Evolutionary conservation across 805 yeast genomes (phyloP), one percentile per base, ranked within the genome.

Genomic region (Cyberlindnera maritima): DNA sequence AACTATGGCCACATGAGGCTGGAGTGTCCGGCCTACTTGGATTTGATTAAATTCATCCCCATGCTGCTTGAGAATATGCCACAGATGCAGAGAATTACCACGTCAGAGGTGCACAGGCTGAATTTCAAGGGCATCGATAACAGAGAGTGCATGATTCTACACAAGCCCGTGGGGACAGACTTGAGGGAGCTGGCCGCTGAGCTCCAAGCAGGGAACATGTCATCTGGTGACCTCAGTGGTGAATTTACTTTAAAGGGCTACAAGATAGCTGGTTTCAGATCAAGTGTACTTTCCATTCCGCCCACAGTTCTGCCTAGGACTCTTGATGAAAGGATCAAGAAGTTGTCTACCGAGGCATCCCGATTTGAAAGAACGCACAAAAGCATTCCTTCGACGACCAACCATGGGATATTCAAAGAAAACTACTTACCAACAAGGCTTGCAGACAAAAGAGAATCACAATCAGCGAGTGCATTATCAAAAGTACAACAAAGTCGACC

Each of bases 141-240:
- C 19, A 36, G 23, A 12, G 46, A 43, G 46, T 43, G 46, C 37
- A 36, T 43, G 25, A 19, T 19, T 12, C 14, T 43, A 21, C 31
- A 43, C 36, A 43, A 43, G 28, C 23, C 41, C 2, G 37, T 23
- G 3, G 10, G 31, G 4, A 25, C 41, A 2, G 46, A 43, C 32
- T 23, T 43, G 26, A 43, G 28, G 26, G 41, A 36, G 19, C 32
- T 43, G 21, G 41, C 32, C 6, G 5, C 3, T 3, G 18, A 14
- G 19, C 17, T 36, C 13, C 18, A 9, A 10, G 15, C 13, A 3
- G 46, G 46, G 4, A n/a, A 31, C 31, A 43, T 43, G 41, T 14
- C 14, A 9, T 8, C 23, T 3, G 39, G 39, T n/a, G 39, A 36
- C 4, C 39, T 36, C 17, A 36, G 31, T 13, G 39, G 39, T 3